Base-by-base conservation (phyloP, 768 basidiomycete species). In the Termitomyces eurrhizus region DNA sequence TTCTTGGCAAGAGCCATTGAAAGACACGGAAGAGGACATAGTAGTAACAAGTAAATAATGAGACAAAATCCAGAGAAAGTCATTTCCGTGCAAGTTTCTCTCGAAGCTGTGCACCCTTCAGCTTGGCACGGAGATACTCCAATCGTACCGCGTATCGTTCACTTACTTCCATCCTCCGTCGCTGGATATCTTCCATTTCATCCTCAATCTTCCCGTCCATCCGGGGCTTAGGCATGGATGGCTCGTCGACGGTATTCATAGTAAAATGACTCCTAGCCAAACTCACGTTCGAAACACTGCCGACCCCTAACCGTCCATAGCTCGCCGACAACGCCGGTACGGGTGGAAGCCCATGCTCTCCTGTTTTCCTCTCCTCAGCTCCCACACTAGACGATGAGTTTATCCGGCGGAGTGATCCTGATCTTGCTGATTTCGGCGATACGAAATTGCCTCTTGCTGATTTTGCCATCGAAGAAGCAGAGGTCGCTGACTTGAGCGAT, bases 21-120 rank as follows among this genome's bases (percentile, higher is more conserved):
- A 29, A 29, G 42, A 55, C 29, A 32, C 29, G 18, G 39, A 42
- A 42, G 26, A 16, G 26, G 14, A 39, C 61, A 52, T 69, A 35
- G 3, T n/a, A 51, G 16, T n/a, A 68, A 70, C 67, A 67, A 67
- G 67, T 46, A 53, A 7, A 44, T 36, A 37, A 58, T 18, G 32
- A 51, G 26, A 33, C 37, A 58, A 16, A 36, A 44, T 32, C 50
- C 57, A 51, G 16, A 57, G 18, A 59, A 60, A 67, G 70, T 77
- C 65, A 86, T 70, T 81, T 87, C 69, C 82, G 84, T 77, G 89
- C 65, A 65, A 93, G 73, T 70, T 91, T 90, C 76, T 93, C 92
- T 63, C 89, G 89, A 67, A 93, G 70, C 74, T 92, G 88, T 1
- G 90, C 92, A 21, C 89, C 88, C 74, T 92, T 92, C 69, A 93